Evolutionary conservation across 345 rosid species (phyloP), one percentile per base, ranked within the genome.

Genomic region (Iberis pinnata): DNA sequence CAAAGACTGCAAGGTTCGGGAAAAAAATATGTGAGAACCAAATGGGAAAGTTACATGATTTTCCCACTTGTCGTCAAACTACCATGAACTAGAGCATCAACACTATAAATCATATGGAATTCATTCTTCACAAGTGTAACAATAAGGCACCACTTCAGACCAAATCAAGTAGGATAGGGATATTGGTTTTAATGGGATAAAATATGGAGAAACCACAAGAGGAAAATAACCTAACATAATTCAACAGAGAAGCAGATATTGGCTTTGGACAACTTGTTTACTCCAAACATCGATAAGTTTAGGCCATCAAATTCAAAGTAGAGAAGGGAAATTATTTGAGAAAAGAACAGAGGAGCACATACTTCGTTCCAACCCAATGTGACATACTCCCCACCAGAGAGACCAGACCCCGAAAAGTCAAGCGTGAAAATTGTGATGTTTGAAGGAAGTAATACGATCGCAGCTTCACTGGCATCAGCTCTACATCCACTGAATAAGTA

Each of bases 351-450:
- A 53, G 13, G 31, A 50, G 51, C 33, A 63, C 86, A 71, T 70
- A 90, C 92, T 78, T 87, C 98, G 64, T 84, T 63, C 86, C 95
- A 82, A 18, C 98, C 98, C 61, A 90, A 63, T 32, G 87, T 76
- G 38, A 87, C 98, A 68, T 82, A 70, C 37, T 87, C 98, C 56
- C 96, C 95, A 3, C 86, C 88, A 46, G 95, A 87, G 63, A 82
- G 64, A 60, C 96, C 95, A 59, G 98, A 84, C 56, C 98, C 96
- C 18, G 96, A 80, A 64, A 90, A 90, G 74, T 87, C 98, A 61
- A 90, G 89, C 18, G 96, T 70, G 64, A 90, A 82, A 74, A 90
- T 81, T 22, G 96, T 82, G 46, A 87, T 87, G 67, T 82, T 87
- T 58, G 95, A 90, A 65, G 95, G 87, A 58, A 90, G 77, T 74